These are phyloP conservation scores for Bothriochloa decipiens DNA, from an alignment of 176 grass and related monocot species.

Conservation along the genomic window DNA sequence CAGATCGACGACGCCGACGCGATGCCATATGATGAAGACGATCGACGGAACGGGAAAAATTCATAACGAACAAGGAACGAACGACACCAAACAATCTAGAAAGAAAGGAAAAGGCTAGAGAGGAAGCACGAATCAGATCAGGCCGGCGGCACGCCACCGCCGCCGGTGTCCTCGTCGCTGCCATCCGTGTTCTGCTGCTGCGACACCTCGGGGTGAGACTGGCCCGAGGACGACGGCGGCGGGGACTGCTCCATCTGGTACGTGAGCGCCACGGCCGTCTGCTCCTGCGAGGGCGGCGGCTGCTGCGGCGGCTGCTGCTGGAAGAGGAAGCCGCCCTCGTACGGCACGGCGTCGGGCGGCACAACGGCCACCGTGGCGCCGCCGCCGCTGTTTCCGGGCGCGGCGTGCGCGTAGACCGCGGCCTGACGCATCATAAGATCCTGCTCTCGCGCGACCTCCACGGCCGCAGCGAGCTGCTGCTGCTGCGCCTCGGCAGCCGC, in stretches of 20 bases:
- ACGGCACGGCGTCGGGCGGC: conserved; percentile 16
- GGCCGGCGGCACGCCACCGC: conserved; percentile 22
- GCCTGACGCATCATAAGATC: conserved; percentile 47
- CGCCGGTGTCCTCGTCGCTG: conserved; percentile 49
- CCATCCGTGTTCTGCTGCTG: conserved; percentile 41
- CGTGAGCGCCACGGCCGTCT: conserved; percentile 29
- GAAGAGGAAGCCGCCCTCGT: conserved; percentile 46
- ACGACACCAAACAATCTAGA: conserved; percentile 21
- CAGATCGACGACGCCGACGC: conserved; percentile 18
- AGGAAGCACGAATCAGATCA: conserved; percentile 19
- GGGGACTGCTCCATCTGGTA: conserved; percentile 50
- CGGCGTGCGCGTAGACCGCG: conserved; percentile 23
- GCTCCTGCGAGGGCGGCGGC: background rate
- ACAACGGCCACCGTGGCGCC: conserved; percentile 43
- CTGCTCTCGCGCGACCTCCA: conserved; percentile 48
- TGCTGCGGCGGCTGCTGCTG: conserved; percentile 37
- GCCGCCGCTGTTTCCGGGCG: conserved; percentile 1
- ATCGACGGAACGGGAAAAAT: conserved; percentile 33
- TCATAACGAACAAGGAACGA: conserved; percentile 43
- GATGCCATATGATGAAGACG: conserved; percentile 41
- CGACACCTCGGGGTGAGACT: conserved; percentile 49
- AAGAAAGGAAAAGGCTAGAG: background rate
- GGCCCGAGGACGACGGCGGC: conserved; percentile 49
- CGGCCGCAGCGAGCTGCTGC: conserved; percentile 36
- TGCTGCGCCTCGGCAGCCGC: conserved; percentile 50